Evolutionary conservation across 164 flowering plant species (phyloP), one percentile per base, ranked within the genome.

Genomic region (Magnolia officinalis): DNA sequence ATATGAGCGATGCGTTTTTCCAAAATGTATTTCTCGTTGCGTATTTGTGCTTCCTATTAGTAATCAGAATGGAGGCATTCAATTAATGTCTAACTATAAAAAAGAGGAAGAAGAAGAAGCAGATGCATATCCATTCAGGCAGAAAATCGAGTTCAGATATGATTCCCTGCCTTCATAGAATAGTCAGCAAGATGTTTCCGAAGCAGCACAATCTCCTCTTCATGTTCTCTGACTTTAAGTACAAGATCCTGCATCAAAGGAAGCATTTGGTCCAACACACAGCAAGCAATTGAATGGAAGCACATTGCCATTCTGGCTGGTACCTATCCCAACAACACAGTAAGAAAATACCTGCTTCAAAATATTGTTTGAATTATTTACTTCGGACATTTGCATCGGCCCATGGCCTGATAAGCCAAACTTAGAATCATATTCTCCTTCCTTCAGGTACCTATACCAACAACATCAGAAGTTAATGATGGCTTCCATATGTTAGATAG

Each of bases 1-100:
- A 96, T 92, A 80, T 92, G 86, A 72, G 99, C 93, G 83, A 96
- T 90, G 65, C 95, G 94, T 82, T 93, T 96, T 80, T 96, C 99
- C 82, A 96, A 77, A 71, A 89, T 86, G 84, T 82, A 87, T 71
- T 96, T 96, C 84, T 96, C 99, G 81, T 89, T 93, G 73, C 83
- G 86, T 70, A 92, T 85, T 86, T 94, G 98, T 75, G 91, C 87
- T 83, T 96, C 99, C 99, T 96, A 77, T 50, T 21, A 64, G 37
- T 7, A 75, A 67, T 71, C 26, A 23, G 1, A 64, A 80, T 71
- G 69, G 55, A 50, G 19, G 23, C n/a, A 49, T 63, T 14, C 1
- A n/a, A 21, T 76, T 45, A 74, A 20, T 0, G 64, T 21, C 45
- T 31, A 51, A 50, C 2, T 14, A 72, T n/a, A 59, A 72, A 66